Percentiles rank a stretch among this genome's conserved stretches.
phyloP scores from a whole-genome alignment of 371 early-diverging fungal genomes.

The Lichtheimia corymbifera region DNA sequence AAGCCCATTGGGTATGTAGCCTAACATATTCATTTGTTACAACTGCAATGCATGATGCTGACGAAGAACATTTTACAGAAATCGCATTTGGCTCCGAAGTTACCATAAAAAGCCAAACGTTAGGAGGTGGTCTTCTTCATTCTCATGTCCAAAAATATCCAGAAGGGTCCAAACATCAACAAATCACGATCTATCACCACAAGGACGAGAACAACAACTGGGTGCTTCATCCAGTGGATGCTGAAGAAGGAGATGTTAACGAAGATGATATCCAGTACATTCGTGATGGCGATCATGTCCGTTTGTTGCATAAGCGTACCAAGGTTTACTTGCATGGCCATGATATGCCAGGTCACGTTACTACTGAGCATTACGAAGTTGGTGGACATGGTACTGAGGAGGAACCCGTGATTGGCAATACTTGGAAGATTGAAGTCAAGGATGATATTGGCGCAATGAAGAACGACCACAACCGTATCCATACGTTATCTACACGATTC shows the following conservation, averaged over 20 bases:
- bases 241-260: constrained; percentile 2
- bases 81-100: constrained; percentile 92
- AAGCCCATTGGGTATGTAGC: constrained; percentile 75
- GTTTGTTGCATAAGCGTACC: constrained; percentile 78
- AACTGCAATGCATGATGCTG: not conserved
- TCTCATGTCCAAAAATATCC: constrained; percentile 96
- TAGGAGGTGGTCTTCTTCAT: constrained; percentile 95
- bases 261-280: constrained; percentile 45
- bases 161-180: constrained; percentile 54
- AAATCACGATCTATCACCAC: constrained; percentile 78
- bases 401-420: constrained; percentile 76
- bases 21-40: not conserved
- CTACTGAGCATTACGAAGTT: constrained; percentile 85
- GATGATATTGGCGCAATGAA: constrained; percentile 52
- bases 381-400: constrained; percentile 68
- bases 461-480: constrained; percentile 36
- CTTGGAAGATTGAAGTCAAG: constrained; percentile 89
- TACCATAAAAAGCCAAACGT: constrained; percentile 82
- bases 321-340: constrained; percentile 84
- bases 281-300: constrained; percentile 78
- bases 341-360: constrained; percentile 78
- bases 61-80: constrained; percentile 48
- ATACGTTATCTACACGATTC: constrained; percentile 86
- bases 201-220: constrained; percentile 98
- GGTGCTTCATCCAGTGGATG: constrained; percentile 49